Percentiles rank a stretch among this genome's conserved stretches.
These are phyloP conservation scores for Boletus vinaceobasis DNA, from an alignment of 768 basidiomycete genomes.

Conservation along the genomic window DNA sequence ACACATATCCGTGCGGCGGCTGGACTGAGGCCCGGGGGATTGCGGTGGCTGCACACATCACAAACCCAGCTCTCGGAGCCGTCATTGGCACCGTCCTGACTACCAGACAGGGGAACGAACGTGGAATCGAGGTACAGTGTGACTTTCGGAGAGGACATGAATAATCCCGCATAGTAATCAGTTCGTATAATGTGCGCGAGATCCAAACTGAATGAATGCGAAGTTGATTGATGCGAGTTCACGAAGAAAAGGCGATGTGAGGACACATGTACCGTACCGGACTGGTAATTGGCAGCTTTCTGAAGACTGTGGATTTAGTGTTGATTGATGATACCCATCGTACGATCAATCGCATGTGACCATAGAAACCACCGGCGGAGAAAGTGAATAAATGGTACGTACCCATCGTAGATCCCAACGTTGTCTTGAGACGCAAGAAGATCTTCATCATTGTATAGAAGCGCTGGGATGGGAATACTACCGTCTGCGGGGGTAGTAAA, in stretches of 20 bases:
- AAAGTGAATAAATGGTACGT: constrained; percentile 27
- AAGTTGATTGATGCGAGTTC: constrained; percentile 45
- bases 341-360: constrained; percentile 17
- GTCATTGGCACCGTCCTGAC: constrained; percentile 31
- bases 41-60: constrained; percentile 82
- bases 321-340: constrained; percentile 25
- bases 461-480: constrained; percentile 70
- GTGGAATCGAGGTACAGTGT: constrained; percentile 60
- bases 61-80: constrained; percentile 72
- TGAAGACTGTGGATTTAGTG: constrained; percentile 55
- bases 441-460: constrained; percentile 80
- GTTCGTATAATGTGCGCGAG: constrained; percentile 68
- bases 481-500: constrained; percentile 63
- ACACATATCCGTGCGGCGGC: constrained; percentile 65
- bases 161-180: constrained; percentile 85
- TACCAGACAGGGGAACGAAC: constrained; percentile 22
- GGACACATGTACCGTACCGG: constrained; percentile 68
- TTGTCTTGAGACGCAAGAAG: constrained; percentile 67
- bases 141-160: constrained; percentile 86
- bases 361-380: constrained; percentile 9
- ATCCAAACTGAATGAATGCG: constrained; percentile 64
- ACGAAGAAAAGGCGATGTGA: constrained; percentile 86
- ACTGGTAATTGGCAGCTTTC: constrained; percentile 78
- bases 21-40: constrained; percentile 73
- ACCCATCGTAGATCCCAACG: constrained; percentile 94